Evolutionary conservation across 306 rosid genomes (phyloP), one percentile per base, ranked within the genome.

Genomic region (Citrullus amarus): DNA sequence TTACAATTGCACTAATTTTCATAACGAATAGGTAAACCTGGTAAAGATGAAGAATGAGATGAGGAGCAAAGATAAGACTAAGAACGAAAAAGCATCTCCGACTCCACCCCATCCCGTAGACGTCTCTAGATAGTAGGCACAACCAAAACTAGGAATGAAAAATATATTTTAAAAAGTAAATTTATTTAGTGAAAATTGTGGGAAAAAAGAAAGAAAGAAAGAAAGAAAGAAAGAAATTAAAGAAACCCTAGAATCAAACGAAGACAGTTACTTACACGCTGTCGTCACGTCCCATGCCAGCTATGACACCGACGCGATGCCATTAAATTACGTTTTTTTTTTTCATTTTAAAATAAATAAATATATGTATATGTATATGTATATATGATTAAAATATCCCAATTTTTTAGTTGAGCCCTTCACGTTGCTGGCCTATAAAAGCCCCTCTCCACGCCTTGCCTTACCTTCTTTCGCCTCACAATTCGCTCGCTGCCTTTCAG

Each of bases 261-360:
- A 25, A 30, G 59, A 51, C 61, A 73, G 77, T 51, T 73, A 50
- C 15, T 32, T 73, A 6, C 46, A 73, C 43, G 59, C 28, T 73
- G 77, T 73, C 77, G 77, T 73, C 60, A 73, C 62, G 48, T 51
- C 58, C 46, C 78, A 73, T 53, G 78, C 78, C 78, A 73, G 61
- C 78, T 51, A 32, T 53, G 48, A 73, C 62, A 73, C 78, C 78
- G 78, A 73, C 78, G 60, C 48, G 7, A 50, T 32, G 8, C 32
- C 44, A 30, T 34, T 18, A 70, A 50, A 50, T 53, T 73, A 73
- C 62, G 9, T 73, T 25, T 25, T 25, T 25, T 25, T 73, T 73
- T 50, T 2, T 71, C 41, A 20, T n/a, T 69, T 38, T 8, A 9
- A 38, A 38, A 68, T 18, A 71, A 41, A 17, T 25, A 25, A 25